Evolutionary conservation across 2,329 filamentous ascomycete genomes (phyloP).

Genomic region (Lachnellula hyalina): DNA sequence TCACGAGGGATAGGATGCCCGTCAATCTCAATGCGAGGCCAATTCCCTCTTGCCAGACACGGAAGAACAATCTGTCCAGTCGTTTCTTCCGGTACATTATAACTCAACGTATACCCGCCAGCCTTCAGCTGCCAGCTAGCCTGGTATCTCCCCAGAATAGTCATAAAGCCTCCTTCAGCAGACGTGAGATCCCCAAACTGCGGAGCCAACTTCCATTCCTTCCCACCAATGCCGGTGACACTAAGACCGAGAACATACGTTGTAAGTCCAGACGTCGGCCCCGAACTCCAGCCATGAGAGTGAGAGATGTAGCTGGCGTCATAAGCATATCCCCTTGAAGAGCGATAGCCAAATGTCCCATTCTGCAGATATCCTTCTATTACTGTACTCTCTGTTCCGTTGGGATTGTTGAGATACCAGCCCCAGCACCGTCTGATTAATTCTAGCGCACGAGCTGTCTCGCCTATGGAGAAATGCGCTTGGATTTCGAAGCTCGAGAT

Average conservation of each 20-base stretch:
- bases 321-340: slow-evolving; percentile 45
- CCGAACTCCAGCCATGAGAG: slow-evolving; percentile 44
- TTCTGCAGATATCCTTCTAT: slow-evolving; percentile 53
- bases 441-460: slow-evolving; percentile 46
- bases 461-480: slow-evolving; percentile 46
- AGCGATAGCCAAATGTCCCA: slow-evolving; percentile 52
- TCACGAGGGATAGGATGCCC: background rate
- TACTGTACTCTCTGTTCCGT: slow-evolving; percentile 52
- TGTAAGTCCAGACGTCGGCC: slow-evolving; percentile 42
- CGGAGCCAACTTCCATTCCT: slow-evolving; percentile 35
- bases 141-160: slow-evolving; percentile 34
- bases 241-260: slow-evolving; percentile 39
- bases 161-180: slow-evolving; percentile 37
- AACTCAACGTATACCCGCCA: slow-evolving; percentile 9
- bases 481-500: slow-evolving; percentile 55
- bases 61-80: slow-evolving; percentile 10
- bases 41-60: background rate
- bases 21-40: slow-evolving; percentile 9
- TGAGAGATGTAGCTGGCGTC: slow-evolving; percentile 39
- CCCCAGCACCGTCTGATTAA: slow-evolving; percentile 55
- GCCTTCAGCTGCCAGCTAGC: slow-evolving; percentile 31
- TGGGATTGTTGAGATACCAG: slow-evolving; percentile 52
- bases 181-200: slow-evolving; percentile 36
- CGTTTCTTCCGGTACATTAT: slow-evolving; percentile 11
- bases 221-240: slow-evolving; percentile 33